Percentiles rank a stretch among this genome's conserved stretches.
Evolutionary conservation across 148 eudicot genomes (phyloP).

Genomic region (Fagopyrum tataricum): DNA sequence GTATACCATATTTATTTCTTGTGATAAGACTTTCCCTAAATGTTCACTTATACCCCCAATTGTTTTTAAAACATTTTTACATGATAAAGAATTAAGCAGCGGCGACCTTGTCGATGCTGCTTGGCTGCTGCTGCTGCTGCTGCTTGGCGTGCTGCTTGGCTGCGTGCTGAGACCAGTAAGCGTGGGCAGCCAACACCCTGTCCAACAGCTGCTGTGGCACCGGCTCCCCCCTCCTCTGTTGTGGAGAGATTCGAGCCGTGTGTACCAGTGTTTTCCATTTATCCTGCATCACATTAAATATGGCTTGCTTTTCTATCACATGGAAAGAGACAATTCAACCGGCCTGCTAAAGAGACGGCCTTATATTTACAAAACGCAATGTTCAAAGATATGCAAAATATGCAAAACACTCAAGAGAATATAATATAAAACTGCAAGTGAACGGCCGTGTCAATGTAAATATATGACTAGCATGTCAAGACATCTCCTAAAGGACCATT

Average conservation of each 20-base stretch:
- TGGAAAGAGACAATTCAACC: background rate
- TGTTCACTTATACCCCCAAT: background rate
- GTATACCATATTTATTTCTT: conserved; percentile 11
- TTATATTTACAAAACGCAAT: too few relatives aligned
- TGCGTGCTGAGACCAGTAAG: conserved; percentile 90
- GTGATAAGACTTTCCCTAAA: conserved; percentile 1
- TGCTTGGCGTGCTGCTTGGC: conserved; percentile 69
- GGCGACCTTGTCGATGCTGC: conserved; percentile 36
- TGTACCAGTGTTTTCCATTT: conserved; percentile 99
- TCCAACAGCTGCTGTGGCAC: conserved; percentile 90
- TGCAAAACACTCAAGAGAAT: background rate
- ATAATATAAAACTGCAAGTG: background rate
- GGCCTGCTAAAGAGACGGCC: too few relatives aligned
- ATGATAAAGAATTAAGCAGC: conserved; percentile 1
- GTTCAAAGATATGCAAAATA: too few relatives aligned
- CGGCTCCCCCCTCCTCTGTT: conserved; percentile 96
- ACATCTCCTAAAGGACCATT: too few relatives aligned
- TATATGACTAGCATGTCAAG: too few relatives aligned
- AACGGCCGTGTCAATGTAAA: too few relatives aligned
- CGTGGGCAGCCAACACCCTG: conserved; percentile 76
- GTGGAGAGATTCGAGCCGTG: conserved; percentile 93
- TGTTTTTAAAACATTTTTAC: background rate
- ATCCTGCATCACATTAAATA: conserved; percentile 40
- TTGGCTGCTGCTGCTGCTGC: conserved; percentile 41
- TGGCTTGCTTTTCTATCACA: background rate